phyloP scores from a whole-genome alignment of 2,329 filamentous ascomycete species.

The Monascus ruber region DNA sequence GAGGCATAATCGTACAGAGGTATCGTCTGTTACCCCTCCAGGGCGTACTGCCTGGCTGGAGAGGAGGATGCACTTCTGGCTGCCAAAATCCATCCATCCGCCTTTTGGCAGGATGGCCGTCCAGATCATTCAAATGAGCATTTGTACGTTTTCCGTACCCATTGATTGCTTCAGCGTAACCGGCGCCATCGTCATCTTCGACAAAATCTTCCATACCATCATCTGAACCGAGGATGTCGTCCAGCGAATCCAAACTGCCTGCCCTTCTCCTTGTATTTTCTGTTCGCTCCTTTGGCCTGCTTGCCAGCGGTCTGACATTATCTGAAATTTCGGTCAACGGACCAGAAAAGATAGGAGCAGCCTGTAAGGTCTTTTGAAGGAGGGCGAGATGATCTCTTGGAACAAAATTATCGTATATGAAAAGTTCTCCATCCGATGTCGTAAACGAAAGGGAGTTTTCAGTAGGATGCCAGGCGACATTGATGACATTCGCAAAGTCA shows the following conservation, averaged over 20 bases:
- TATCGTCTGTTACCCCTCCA: slow-evolving; percentile 94
- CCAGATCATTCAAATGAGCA: slow-evolving; percentile 35
- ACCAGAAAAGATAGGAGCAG: slow-evolving; percentile 78
- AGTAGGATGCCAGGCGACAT: slow-evolving; percentile 80
- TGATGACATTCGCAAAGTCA: slow-evolving; percentile 73
- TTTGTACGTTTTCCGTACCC: slow-evolving; percentile 52
- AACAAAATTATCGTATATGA: slow-evolving; percentile 59
- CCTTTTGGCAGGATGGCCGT: slow-evolving; percentile 41
- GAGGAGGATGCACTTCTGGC: slow-evolving; percentile 66
- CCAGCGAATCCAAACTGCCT: slow-evolving; percentile 64
- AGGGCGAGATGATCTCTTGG: slow-evolving; percentile 38
- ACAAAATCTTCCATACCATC: slow-evolving; percentile 71
- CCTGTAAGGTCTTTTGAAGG: slow-evolving; percentile 49
- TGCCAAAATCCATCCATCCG: slow-evolving; percentile 38
- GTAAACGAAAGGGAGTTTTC: slow-evolving; percentile 87
- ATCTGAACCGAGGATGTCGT: slow-evolving; percentile 63
- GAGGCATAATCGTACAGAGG: slow-evolving; percentile 45
- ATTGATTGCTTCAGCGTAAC: slow-evolving; percentile 61
- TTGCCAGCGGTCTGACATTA: slow-evolving; percentile 48
- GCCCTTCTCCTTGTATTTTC: slow-evolving; percentile 43
- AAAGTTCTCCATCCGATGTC: slow-evolving; percentile 84
- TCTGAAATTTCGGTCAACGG: slow-evolving; percentile 58
- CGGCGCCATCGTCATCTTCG: slow-evolving; percentile 87
- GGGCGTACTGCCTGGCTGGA: slow-evolving; percentile 89
- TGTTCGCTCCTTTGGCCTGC: slow-evolving; percentile 44